Percentiles rank a stretch among this genome's conserved stretches.
Conservation (phyloP, 257 asterid genomes). For the Nicotiana obtusifolia region DNA sequence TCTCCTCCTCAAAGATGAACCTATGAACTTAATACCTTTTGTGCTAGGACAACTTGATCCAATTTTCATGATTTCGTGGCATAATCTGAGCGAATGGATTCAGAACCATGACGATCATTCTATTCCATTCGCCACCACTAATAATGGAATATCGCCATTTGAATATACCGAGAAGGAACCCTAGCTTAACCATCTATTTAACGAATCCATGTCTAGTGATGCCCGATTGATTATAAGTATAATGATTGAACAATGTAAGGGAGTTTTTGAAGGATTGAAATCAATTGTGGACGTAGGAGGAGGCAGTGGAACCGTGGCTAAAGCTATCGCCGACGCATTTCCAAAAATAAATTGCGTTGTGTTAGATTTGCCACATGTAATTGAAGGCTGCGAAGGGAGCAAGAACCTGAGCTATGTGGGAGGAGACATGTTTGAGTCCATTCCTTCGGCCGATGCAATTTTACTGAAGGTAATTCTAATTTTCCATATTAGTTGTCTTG, state of each 20-base stretch:
- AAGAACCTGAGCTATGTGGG: neutral
- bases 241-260: too few species aligned
- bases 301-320: slow-evolving; percentile 5
- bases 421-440: too few species aligned
- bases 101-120: neutral
- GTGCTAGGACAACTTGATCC: too few species aligned
- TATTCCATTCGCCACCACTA: neutral
- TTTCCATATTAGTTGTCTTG: neutral
- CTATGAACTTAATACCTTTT: neutral
- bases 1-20: too few species aligned
- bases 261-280: slow-evolving; percentile 10
- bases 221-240: neutral
- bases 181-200: neutral
- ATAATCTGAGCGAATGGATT: too few species aligned
- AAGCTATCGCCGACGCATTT: slow-evolving; percentile 2
- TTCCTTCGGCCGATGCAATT: too few species aligned
- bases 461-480: neutral
- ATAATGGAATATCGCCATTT: neutral
- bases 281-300: slow-evolving; percentile 4
- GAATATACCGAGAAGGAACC: neutral
- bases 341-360: slow-evolving; percentile 10
- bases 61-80: too few species aligned
- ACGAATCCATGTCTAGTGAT: slow-evolving; percentile 13
- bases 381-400: slow-evolving; percentile 3
- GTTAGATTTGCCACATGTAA: slow-evolving; percentile 15